Percentiles rank a stretch among this genome's conserved stretches.
These are phyloP conservation scores for Xerocomus minutiporus DNA, from an alignment of 1,284 basidiomycete species.

Conservation along the genomic window DNA sequence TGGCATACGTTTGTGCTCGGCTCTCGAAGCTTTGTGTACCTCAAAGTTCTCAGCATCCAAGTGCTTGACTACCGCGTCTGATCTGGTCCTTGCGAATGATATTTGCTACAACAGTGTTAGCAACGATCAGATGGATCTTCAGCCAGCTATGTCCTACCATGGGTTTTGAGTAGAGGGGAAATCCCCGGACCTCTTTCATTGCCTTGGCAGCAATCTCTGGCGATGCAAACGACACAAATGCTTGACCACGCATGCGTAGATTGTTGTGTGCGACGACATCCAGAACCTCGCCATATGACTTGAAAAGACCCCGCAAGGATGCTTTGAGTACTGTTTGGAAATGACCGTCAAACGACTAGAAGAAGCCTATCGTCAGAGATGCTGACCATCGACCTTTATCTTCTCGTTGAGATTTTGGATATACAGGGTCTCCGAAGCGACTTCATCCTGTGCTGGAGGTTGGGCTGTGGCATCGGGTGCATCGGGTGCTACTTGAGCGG, in stretches of 20 bases:
- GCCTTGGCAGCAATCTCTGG: conserved; percentile 82
- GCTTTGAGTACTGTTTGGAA: conserved; percentile 71
- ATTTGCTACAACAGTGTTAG: conserved; percentile 65
- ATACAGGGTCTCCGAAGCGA: conserved; percentile 83
- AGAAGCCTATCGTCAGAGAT: conserved; percentile 2
- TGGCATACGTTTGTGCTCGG: conserved; percentile 74
- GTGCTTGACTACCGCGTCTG: conserved; percentile 83
- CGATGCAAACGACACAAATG: conserved; percentile 89
- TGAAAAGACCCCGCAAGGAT: conserved; percentile 86
- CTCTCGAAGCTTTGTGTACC: conserved; percentile 67
- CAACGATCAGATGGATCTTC: background rate
- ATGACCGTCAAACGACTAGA: conserved; percentile 9
- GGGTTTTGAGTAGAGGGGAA: conserved; percentile 94
- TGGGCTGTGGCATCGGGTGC: conserved; percentile 23
- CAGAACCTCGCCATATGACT: conserved; percentile 86
- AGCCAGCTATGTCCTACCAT: conserved; percentile 57
- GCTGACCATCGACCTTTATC: conserved; percentile 79
- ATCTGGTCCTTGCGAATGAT: conserved; percentile 83
- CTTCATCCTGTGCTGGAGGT: conserved; percentile 40
- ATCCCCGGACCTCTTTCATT: conserved; percentile 86
- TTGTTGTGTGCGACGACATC: conserved; percentile 92
- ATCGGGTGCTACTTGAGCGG: conserved; percentile 39
- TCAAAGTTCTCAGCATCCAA: conserved; percentile 66
- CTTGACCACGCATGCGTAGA: conserved; percentile 96
- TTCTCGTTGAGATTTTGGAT: conserved; percentile 98